phyloP scores from a whole-genome alignment of 2,329 filamentous ascomycete species.

The Phyllosticta paracitricarpa region DNA sequence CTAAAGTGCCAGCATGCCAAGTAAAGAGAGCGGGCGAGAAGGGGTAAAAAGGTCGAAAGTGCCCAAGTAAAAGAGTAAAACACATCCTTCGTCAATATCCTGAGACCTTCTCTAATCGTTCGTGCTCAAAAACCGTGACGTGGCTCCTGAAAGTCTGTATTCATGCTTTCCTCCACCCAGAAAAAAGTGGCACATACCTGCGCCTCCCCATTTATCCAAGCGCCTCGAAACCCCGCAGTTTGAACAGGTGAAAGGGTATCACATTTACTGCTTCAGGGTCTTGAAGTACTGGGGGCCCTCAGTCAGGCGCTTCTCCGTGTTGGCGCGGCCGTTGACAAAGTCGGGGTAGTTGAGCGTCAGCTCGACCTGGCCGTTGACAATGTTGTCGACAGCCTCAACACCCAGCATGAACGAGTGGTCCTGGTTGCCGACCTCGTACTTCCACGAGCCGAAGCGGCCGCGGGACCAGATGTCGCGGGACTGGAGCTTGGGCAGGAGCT shows the following conservation, averaged over 20 bases:
- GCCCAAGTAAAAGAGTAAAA: neutral
- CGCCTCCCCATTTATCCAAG: neutral
- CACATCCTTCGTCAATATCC: neutral
- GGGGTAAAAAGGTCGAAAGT: neutral
- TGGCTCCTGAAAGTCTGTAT: neutral
- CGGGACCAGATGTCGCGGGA: constrained; percentile 87
- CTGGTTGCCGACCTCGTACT: constrained; percentile 95
- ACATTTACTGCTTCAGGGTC: constrained; percentile 6
- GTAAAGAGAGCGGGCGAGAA: neutral
- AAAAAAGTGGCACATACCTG: neutral
- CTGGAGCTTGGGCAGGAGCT: constrained; percentile 88
- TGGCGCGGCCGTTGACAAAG: constrained; percentile 75
- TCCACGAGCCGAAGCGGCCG: constrained; percentile 95
- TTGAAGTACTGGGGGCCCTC: constrained; percentile 51
- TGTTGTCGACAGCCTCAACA: constrained; percentile 84
- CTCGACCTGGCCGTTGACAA: constrained; percentile 81
- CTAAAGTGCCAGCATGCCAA: neutral
- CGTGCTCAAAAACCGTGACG: neutral
- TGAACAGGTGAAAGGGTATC: constrained; percentile 2
- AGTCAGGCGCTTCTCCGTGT: constrained; percentile 52
- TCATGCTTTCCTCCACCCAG: neutral
- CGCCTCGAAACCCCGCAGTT: neutral
- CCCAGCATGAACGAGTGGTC: constrained; percentile 97
- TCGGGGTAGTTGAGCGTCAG: constrained; percentile 93
- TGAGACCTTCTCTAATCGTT: neutral